phyloP scores from a whole-genome alignment of 2,329 filamentous ascomycete species.

The Fusarium sp. region DNA sequence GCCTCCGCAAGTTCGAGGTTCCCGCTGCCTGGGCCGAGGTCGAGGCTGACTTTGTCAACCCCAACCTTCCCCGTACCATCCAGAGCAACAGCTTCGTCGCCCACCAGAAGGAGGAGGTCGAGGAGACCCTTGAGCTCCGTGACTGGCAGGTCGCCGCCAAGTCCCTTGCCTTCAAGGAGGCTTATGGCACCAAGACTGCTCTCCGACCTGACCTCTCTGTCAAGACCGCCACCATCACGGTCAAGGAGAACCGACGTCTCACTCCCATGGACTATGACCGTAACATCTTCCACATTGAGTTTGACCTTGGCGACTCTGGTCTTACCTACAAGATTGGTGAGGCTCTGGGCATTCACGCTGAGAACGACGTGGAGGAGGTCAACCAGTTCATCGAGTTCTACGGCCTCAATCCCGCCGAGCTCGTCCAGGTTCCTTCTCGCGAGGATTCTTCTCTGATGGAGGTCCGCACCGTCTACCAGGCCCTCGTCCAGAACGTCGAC shows the following conservation, averaged over 20 bases:
- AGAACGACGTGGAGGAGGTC: constrained; percentile 86
- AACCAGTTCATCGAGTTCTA: constrained; percentile 90
- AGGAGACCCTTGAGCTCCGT: constrained; percentile 72
- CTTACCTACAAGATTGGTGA: constrained; percentile 98
- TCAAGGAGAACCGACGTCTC: constrained; percentile 95
- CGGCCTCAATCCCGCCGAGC: constrained; percentile 80
- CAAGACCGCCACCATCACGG: constrained; percentile 87
- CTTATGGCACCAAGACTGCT: constrained; percentile 77
- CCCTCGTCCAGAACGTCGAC: constrained; percentile 90
- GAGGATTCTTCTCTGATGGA: constrained; percentile 81
- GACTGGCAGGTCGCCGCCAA: constrained; percentile 89
- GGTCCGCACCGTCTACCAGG: constrained; percentile 92
- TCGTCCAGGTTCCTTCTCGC: constrained; percentile 91
- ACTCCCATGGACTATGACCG: constrained; percentile 91
- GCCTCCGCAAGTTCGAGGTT: constrained; percentile 78
- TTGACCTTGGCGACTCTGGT: constrained; percentile 90
- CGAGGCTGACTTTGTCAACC: constrained; percentile 61
- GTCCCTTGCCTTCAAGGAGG: constrained; percentile 93
- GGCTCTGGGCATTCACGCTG: constrained; percentile 93
- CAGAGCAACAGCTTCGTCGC: constrained; percentile 83
- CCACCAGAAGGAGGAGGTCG: constrained; percentile 80
- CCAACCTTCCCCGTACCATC: constrained; percentile 70
- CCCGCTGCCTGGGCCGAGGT: constrained; percentile 83
- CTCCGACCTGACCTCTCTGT: constrained; percentile 88
- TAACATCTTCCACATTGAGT: constrained; percentile 99